These are phyloP conservation scores for Xylariaceae sp. DNA, from an alignment of 2,329 filamentous ascomycete genomes.

Conservation along the genomic window DNA sequence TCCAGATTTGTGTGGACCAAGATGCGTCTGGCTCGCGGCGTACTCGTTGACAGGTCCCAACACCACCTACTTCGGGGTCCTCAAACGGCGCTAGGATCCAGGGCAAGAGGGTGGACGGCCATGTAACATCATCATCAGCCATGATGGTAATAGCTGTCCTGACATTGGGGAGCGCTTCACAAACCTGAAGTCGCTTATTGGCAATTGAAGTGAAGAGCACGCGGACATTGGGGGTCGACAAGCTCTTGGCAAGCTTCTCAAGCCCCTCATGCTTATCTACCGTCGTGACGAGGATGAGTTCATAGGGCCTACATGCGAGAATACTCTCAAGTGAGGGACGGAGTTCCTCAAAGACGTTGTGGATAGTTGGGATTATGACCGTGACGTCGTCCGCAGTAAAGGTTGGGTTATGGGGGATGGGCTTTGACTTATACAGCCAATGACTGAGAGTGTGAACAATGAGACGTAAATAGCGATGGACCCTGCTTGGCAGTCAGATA, in stretches of 20 bases:
- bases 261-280: constrained; percentile 76
- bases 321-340: constrained; percentile 81
- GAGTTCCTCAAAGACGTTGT: constrained; percentile 83
- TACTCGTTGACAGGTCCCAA: constrained; percentile 89
- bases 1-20: constrained; percentile 71
- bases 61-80: constrained; percentile 80
- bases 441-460: constrained; percentile 85
- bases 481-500: constrained; percentile 55
- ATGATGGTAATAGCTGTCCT: constrained; percentile 85
- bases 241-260: constrained; percentile 67
- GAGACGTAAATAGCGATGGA: constrained; percentile 86
- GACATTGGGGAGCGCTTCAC: constrained; percentile 85
- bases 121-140: constrained; percentile 94
- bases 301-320: constrained; percentile 69
- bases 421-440: constrained; percentile 85
- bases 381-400: constrained; percentile 86
- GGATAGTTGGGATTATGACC: constrained; percentile 91
- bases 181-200: constrained; percentile 95
- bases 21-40: constrained; percentile 69
- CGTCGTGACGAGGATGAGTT: constrained; percentile 87
- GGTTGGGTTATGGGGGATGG: constrained; percentile 79
- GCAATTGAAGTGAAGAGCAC: constrained; percentile 82
- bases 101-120: constrained; percentile 82
- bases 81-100: constrained; percentile 96
- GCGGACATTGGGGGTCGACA: constrained; percentile 66